Percentiles rank a stretch among this genome's conserved stretches.
These are phyloP conservation scores for Fusarium albosuccineum DNA, from an alignment of 2,329 filamentous ascomycete species.

Conservation along the genomic window DNA sequence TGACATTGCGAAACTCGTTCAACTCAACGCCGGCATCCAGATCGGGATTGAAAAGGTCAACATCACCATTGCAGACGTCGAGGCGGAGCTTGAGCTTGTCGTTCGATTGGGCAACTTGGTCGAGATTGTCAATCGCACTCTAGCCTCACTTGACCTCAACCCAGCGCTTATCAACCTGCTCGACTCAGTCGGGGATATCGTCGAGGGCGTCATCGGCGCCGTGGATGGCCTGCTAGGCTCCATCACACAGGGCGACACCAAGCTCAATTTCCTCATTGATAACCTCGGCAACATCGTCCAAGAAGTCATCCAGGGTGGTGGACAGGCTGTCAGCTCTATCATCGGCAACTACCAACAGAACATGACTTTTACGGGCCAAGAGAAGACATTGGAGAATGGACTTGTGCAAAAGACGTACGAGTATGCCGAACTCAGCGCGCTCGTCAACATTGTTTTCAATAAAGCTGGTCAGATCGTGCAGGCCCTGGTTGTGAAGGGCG, in stretches of 20 bases:
- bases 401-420: constrained; percentile 25
- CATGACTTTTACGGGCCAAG: constrained; percentile 29
- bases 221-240: constrained; percentile 26
- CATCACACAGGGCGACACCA: constrained; percentile 28
- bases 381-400: constrained; percentile 20
- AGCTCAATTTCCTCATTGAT: constrained; percentile 28
- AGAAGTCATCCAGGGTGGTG: constrained; percentile 20
- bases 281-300: constrained; percentile 31
- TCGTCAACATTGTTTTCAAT: constrained; percentile 31
- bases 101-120: constrained; percentile 27
- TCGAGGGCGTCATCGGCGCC: constrained; percentile 19
- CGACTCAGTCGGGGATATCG: constrained; percentile 24
- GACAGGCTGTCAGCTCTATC: constrained; percentile 24
- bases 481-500: constrained; percentile 24
- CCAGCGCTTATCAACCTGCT: constrained; percentile 25
- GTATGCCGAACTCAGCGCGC: constrained; percentile 20
- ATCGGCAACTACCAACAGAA: constrained; percentile 30
- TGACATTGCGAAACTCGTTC: constrained; percentile 22
- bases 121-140: constrained; percentile 28
- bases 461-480: constrained; percentile 30
- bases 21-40: constrained; percentile 27
- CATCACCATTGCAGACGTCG: constrained; percentile 27
- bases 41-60: constrained; percentile 29
- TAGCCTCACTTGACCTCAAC: constrained; percentile 27
- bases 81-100: constrained; percentile 29